phyloP scores from a whole-genome alignment of 768 basidiomycete genomes.

The Thelephora aurantiotincta region DNA sequence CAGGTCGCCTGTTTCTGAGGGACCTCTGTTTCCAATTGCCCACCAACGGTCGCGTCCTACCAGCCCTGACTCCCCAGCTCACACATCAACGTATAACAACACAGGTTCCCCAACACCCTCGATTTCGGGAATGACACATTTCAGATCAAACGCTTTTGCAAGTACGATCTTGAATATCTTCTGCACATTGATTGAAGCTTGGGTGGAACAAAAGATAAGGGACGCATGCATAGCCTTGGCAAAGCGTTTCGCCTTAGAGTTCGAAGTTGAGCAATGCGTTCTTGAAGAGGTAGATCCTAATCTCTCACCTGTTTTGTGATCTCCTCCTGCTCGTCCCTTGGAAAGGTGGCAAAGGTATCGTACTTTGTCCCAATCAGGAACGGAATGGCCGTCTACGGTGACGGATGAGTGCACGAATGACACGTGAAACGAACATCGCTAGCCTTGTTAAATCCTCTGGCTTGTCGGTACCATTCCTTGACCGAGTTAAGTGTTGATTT shows the following conservation, averaged over 20 bases:
- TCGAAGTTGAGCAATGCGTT: too few species aligned
- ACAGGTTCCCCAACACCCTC: constrained; percentile 94
- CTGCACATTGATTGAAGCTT: constrained; percentile 98
- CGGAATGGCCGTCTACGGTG: constrained; percentile 85
- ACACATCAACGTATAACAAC: constrained; percentile 84
- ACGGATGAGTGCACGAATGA: background rate
- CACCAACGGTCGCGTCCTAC: background rate
- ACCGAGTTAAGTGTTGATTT: constrained; percentile 97
- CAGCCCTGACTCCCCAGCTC: constrained; percentile 8
- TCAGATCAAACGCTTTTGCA: constrained; percentile 94
- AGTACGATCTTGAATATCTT: constrained; percentile 99
- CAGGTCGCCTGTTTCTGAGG: background rate
- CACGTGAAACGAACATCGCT: constrained; percentile 10
- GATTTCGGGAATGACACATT: constrained; percentile 97
- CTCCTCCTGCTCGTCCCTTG: constrained; percentile 96
- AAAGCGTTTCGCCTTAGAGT: constrained; percentile 80
- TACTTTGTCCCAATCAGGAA: constrained; percentile 98
- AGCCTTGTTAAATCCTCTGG: constrained; percentile 97
- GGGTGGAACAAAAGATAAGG: constrained; percentile 98
- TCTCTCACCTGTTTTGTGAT: constrained; percentile 84
- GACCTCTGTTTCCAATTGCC: background rate
- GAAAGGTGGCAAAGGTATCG: constrained; percentile 91
- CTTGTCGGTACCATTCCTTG: constrained; percentile 99
- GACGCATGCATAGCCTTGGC: constrained; percentile 99
- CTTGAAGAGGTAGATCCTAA: too few species aligned